phyloP scores from a whole-genome alignment of 352 stramenopile genomes.

The Peronospora tabacina region DNA sequence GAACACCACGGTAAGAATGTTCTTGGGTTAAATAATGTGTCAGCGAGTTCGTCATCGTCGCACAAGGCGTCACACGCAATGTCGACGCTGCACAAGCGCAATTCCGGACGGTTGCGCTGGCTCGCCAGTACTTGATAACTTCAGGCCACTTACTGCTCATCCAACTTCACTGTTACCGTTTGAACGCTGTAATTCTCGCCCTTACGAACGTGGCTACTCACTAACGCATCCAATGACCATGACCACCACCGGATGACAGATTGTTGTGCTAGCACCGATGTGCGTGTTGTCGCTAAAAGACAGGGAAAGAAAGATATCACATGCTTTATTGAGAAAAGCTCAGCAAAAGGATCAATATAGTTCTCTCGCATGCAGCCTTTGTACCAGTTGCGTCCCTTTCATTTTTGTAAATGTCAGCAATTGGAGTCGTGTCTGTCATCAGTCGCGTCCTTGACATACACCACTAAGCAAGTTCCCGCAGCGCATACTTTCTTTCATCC shows the following conservation, averaged over 20 bases:
- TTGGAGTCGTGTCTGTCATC: background rate
- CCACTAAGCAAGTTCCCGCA: conserved; percentile 54
- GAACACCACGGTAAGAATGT: conserved; percentile 11
- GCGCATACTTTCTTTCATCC: conserved; percentile 82
- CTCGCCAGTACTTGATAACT: background rate
- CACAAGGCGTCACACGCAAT: conserved; percentile 56
- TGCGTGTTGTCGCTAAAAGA: conserved; percentile 10
- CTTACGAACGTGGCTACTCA: conserved; percentile 48
- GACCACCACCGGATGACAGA: background rate
- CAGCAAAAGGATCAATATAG: background rate
- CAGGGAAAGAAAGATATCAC: conserved; percentile 22
- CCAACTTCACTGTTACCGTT: background rate
- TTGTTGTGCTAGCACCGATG: conserved; percentile 2
- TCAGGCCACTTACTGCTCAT: conserved; percentile 1
- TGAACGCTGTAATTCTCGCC: conserved; percentile 8
- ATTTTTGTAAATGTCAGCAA: conserved; percentile 9
- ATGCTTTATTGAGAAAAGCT: conserved; percentile 32
- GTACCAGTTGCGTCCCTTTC: conserved; percentile 10
- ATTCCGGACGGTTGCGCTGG: conserved; percentile 38
- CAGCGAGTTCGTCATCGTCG: background rate
- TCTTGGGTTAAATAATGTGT: background rate
- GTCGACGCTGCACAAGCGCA: conserved; percentile 46
- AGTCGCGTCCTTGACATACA: conserved; percentile 1
- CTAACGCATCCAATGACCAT: conserved; percentile 32
- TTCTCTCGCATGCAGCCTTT: conserved; percentile 1